Evolutionary conservation across 2,329 filamentous ascomycete species (phyloP).

Genomic region (Hypoxylon sp.): DNA sequence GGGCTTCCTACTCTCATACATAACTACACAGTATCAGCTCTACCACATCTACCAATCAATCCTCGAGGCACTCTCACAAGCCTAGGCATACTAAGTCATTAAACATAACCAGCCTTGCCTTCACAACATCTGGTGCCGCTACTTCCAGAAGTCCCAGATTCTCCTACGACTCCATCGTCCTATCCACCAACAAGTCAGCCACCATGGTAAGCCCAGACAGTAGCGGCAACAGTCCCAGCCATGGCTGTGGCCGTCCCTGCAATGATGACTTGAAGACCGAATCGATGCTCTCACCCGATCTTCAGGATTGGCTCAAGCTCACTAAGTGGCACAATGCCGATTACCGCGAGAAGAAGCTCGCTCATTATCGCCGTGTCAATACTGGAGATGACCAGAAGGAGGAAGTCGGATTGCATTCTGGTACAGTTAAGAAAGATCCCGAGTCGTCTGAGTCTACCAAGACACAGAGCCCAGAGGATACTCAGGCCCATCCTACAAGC

Average conservation of each 20-base stretch:
- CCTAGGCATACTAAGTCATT: neutral
- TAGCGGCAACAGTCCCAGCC: neutral
- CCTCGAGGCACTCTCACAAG: neutral
- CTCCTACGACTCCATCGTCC: neutral
- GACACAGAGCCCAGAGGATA: neutral
- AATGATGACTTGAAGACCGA: neutral
- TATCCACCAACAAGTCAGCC: neutral
- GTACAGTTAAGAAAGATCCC: neutral
- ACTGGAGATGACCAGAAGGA: conserved; percentile 10
- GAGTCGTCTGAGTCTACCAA: neutral
- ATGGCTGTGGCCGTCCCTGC: neutral
- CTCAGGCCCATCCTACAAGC: too few species aligned
- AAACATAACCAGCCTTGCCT: neutral
- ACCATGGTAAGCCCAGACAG: neutral
- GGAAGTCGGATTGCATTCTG: neutral
- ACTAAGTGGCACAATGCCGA: conserved; percentile 40
- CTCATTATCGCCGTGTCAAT: conserved; percentile 1
- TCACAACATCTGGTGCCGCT: neutral
- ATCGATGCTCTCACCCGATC: conserved; percentile 6
- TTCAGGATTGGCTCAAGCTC: conserved; percentile 40
- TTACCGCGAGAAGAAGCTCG: conserved; percentile 25
- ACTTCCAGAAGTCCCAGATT: neutral
- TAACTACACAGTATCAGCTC: neutral
- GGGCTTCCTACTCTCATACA: neutral
- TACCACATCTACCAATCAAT: neutral